Evolutionary conservation across 179 eudicot species (phyloP).

Genomic region (Spinacia oleracea): DNA sequence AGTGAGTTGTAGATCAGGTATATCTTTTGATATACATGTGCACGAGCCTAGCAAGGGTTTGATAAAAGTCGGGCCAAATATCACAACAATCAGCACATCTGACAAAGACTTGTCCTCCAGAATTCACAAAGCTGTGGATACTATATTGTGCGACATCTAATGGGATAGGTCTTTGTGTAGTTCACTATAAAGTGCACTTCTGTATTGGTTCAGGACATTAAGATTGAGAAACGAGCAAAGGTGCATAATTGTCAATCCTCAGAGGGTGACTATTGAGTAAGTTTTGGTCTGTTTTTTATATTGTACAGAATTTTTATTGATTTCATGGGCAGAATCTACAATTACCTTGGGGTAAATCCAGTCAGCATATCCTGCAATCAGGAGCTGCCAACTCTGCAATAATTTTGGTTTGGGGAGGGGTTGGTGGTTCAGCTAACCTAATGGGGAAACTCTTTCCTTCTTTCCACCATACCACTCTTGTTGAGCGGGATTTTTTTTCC

Average conservation of each 20-base stretch:
- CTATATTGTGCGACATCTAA: constrained; percentile 41
- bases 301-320: neutral
- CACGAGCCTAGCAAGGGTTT: constrained; percentile 54
- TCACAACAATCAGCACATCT: constrained; percentile 48
- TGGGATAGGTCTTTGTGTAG: neutral
- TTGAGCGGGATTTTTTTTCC: too few relatives aligned
- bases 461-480: too few relatives aligned
- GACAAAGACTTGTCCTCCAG: constrained; percentile 56
- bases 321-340: too few relatives aligned
- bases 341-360: too few relatives aligned
- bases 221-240: neutral
- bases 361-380: too few relatives aligned
- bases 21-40: constrained; percentile 36
- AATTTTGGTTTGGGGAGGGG: too few relatives aligned
- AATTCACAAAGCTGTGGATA: constrained; percentile 49
- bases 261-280: neutral
- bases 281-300: neutral
- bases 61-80: constrained; percentile 43
- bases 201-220: neutral
- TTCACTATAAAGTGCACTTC: neutral
- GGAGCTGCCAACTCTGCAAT: too few relatives aligned
- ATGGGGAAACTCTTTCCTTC: too few relatives aligned
- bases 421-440: too few relatives aligned
- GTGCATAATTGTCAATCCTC: neutral
- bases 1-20: constrained; percentile 31